Evolutionary conservation across 805 yeast species (phyloP).

Genomic region (Brettanomyces naardenensis): DNA sequence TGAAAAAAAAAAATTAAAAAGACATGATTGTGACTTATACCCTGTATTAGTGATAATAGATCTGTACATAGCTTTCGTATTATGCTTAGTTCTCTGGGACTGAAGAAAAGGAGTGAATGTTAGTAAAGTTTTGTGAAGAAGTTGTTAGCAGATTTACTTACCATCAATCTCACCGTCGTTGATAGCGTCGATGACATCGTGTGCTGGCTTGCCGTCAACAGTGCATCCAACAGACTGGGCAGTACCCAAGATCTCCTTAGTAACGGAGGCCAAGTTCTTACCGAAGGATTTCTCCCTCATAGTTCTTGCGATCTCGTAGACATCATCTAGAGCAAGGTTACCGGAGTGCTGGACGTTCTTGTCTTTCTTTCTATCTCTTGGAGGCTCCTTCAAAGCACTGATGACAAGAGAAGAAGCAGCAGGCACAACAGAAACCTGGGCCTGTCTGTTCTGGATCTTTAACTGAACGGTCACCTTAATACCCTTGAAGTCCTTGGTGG

Average conservation of each 20-base stretch:
- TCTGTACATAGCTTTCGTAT: neutral
- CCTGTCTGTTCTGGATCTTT: constrained; percentile 99
- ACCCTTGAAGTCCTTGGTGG: constrained; percentile 98
- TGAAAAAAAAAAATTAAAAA: neutral
- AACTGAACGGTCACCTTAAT: constrained; percentile 98
- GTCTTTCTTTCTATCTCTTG: constrained; percentile 99
- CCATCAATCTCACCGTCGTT: constrained; percentile 95
- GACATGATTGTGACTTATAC: too few relatives aligned
- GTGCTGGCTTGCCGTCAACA: constrained; percentile 99
- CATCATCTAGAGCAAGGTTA: constrained; percentile 95
- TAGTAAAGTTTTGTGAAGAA: neutral
- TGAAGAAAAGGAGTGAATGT: constrained; percentile 12
- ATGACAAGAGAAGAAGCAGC: constrained; percentile 98
- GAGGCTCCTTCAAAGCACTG: constrained; percentile 99
- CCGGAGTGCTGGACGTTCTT: constrained; percentile 99
- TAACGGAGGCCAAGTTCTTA: constrained; percentile 91
- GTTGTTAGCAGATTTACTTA: constrained; percentile 29
- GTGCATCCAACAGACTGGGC: constrained; percentile 99
- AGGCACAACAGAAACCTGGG: constrained; percentile 97
- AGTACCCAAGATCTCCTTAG: constrained; percentile 99
- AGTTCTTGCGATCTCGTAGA: constrained; percentile 93
- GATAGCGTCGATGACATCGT: constrained; percentile 96
- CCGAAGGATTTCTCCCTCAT: constrained; percentile 98
- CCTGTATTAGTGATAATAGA: neutral
- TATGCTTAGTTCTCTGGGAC: constrained; percentile 63